Percentiles rank a stretch among this genome's conserved stretches.
Conservation (phyloP, 768 basidiomycete genomes). For the Mycena floridula region DNA sequence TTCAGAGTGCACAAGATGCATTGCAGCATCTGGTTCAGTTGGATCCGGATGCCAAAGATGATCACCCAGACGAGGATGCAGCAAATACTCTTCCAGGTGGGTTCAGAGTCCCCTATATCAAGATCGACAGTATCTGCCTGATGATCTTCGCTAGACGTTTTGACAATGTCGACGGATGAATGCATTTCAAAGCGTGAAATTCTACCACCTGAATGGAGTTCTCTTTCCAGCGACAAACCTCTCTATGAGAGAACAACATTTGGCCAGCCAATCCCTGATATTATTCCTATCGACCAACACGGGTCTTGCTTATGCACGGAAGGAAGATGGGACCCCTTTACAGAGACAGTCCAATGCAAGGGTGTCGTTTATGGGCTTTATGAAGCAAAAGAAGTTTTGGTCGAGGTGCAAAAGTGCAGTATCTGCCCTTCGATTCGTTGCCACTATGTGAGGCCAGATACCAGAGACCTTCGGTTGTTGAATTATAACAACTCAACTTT, state of each 20-base stretch:
- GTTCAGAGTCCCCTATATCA: too few species aligned
- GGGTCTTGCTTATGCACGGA: not conserved
- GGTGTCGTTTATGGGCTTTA: not conserved
- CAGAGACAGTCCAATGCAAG: too few species aligned
- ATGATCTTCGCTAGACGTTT: not conserved
- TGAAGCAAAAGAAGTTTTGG: not conserved
- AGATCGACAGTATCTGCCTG: not conserved
- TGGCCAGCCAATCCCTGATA: not conserved
- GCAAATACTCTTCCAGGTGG: not conserved
- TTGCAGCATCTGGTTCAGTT: not conserved
- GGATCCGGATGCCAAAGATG: not conserved
- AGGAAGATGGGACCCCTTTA: too few species aligned
- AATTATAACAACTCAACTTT: constrained; percentile 26
- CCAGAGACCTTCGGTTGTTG: constrained; percentile 19
- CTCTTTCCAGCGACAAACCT: too few species aligned
- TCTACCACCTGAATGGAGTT: too few species aligned
- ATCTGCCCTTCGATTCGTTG: constrained; percentile 1
- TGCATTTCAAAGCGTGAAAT: too few species aligned
- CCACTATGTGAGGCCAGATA: constrained; percentile 25
- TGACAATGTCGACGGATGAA: not conserved
- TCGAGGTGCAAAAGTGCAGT: constrained; percentile 2
- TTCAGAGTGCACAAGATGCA: constrained; percentile 1
- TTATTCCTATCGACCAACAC: not conserved
- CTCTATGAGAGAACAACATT: too few species aligned
- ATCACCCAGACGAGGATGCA: not conserved